Evolutionary conservation across 345 rosid genomes (phyloP), one percentile per base, ranked within the genome.

Genomic region (Acer yangbiense): DNA sequence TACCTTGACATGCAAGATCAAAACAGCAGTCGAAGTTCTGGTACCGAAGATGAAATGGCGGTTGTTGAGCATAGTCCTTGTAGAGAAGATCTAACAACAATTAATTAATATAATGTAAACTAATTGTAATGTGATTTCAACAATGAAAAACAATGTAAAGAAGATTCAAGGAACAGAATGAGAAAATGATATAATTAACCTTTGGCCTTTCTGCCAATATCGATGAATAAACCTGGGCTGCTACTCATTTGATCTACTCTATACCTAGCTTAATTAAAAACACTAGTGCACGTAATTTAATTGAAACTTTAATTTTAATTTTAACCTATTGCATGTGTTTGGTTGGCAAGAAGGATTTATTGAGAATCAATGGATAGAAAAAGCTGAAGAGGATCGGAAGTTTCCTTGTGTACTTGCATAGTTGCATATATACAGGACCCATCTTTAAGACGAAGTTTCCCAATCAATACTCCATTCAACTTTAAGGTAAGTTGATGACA

Each of bases 161-260:
- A 6, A 32, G 39, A 21, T 9, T 6, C 10, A 41, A 52, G 55
- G 75, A 72, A 32, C 39, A 35, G 44, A 8, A 35, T 4, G 39
- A 35, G n/a, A 74, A 7, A 39, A 44, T 71, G 50, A 29, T 32
- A 2, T 32, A 32, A 32, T 32, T 32, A 50, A 86, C 92, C 90
- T 85, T 77, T 84, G 70, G 92, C 87, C 73, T 89, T 87, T 78
- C 71, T 87, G 89, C 90, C 90, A 48, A 89, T 83, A 61, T 82
- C 71, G 25, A 65, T 70, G 83, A 76, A 87, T 72, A 83, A 75
- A 72, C 88, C 90, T 9, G 92, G 89, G 78, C 77, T 21, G 43
- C 57, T 71, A 73, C 80, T 81, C 88, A 83, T 87, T 58, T 73
- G 35, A 25, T 65, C 61, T 5, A 35, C 39, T 4, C 39, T 4